These are phyloP conservation scores for Bjerkandera adusta DNA, from an alignment of 1,284 basidiomycete species.

Conservation along the genomic window DNA sequence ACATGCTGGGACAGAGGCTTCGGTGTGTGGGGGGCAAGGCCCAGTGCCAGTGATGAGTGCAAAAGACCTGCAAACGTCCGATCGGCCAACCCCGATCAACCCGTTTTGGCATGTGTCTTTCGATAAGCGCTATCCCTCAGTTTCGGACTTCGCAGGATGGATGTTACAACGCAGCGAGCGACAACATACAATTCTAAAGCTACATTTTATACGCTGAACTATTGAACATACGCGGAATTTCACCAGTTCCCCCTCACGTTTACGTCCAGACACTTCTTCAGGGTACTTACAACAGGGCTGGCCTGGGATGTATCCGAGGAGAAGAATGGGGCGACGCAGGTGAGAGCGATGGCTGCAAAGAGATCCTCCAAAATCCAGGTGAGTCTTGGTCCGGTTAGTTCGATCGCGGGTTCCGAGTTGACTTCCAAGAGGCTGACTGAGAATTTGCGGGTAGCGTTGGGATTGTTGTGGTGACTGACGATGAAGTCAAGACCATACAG, in stretches of 20 bases:
- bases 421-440: constrained; percentile 85
- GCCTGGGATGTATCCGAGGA: constrained; percentile 2
- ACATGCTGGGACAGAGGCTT: too few species aligned
- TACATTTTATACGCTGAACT: too few species aligned
- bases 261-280: constrained; percentile 29
- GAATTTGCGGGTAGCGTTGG: constrained; percentile 33
- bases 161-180: too few species aligned
- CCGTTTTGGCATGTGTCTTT: too few species aligned
- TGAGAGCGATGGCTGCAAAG: constrained; percentile 69
- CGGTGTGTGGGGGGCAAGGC: too few species aligned
- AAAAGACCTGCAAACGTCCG: too few species aligned
- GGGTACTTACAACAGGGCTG: constrained; percentile 7
- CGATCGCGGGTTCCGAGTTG: constrained; percentile 96
- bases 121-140: too few species aligned
- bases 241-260: constrained; percentile 34
- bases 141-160: too few species aligned
- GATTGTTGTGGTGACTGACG: constrained; percentile 48
- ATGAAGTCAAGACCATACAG: constrained; percentile 93
- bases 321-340: constrained; percentile 74
- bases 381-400: constrained; percentile 86
- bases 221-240: too few species aligned
- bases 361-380: constrained; percentile 79
- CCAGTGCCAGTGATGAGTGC: too few species aligned
- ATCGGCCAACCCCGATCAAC: too few species aligned
- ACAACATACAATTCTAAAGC: too few species aligned